Evolutionary conservation across 805 yeast genomes (phyloP).

Genomic region (Ogataea sp.): DNA sequence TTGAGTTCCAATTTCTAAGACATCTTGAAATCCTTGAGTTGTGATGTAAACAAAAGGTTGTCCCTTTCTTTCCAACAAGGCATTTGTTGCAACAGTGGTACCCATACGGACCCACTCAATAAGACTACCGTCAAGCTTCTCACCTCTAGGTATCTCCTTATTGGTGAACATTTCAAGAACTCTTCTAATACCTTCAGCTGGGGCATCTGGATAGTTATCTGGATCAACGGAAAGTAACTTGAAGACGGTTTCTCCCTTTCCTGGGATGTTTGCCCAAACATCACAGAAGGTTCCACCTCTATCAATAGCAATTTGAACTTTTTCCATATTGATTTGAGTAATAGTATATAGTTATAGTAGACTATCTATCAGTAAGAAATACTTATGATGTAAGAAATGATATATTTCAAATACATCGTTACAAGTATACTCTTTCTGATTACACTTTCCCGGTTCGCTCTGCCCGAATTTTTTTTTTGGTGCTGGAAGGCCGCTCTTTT

Average conservation of each 20-base stretch:
- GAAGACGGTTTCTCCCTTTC: slow-evolving; percentile 28
- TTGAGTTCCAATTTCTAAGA: slow-evolving; percentile 24
- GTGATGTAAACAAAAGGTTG: slow-evolving; percentile 14
- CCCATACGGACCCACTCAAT: slow-evolving; percentile 20
- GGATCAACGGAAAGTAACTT: slow-evolving; percentile 19
- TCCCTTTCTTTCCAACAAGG: slow-evolving; percentile 15
- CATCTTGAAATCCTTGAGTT: slow-evolving; percentile 23
- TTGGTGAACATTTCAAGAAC: slow-evolving; percentile 13
- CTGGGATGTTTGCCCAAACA: slow-evolving; percentile 36
- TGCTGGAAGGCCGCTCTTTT: too few relatives aligned
- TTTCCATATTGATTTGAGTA: background rate
- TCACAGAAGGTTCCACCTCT: slow-evolving; percentile 41
- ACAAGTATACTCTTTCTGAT: too few relatives aligned
- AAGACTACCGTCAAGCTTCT: slow-evolving; percentile 9
- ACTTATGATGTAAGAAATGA: too few relatives aligned
- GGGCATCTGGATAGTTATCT: slow-evolving; percentile 17
- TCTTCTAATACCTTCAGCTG: slow-evolving; percentile 18
- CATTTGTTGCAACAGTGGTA: slow-evolving; percentile 20
- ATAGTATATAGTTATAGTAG: background rate
- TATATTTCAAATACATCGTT: too few relatives aligned
- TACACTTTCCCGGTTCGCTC: too few relatives aligned
- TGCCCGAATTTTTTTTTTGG: too few relatives aligned
- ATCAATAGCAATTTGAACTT: slow-evolving; percentile 8
- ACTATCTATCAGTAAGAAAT: too few relatives aligned
- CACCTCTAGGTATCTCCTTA: slow-evolving; percentile 9